Conservation (phyloP, 2,329 filamentous ascomycete genomes). For the Aspergillus fijiensis region DNA sequence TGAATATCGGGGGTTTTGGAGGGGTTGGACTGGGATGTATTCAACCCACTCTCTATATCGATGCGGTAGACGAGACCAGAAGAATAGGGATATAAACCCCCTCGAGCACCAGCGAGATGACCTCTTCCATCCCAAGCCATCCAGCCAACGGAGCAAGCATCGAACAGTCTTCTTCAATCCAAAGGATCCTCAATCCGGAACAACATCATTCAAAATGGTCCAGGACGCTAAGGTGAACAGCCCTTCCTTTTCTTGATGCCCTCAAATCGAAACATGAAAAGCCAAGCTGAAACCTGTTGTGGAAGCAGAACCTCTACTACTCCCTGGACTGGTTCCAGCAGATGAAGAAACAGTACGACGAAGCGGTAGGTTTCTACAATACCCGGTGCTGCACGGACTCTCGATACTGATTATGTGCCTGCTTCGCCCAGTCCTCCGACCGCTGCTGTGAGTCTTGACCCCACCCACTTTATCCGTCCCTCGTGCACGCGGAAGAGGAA, state of each 20-base stretch:
- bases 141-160: not conserved
- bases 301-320: not conserved
- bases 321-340: not conserved
- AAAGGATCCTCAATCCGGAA: not conserved
- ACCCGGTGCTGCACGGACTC: too few relatives aligned
- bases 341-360: not conserved
- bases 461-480: too few relatives aligned
- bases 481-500: too few relatives aligned
- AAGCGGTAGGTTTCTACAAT: not conserved
- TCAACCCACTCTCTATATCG: too few relatives aligned
- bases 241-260: too few relatives aligned
- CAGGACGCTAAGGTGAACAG: constrained; percentile 1
- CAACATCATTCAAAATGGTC: not conserved
- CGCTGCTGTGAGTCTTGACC: not conserved
- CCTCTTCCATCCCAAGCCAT: not conserved
- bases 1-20: too few relatives aligned
- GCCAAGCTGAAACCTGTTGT: not conserved
- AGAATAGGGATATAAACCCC: not conserved
- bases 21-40: not conserved
- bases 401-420: too few relatives aligned
- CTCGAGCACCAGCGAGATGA: not conserved
- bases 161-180: not conserved
- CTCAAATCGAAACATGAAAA: not conserved
- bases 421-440: not conserved
- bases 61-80: too few relatives aligned